These are phyloP conservation scores for Backusella morwellensis DNA, from an alignment of 192 early-diverging fungal species.

Conservation along the genomic window DNA sequence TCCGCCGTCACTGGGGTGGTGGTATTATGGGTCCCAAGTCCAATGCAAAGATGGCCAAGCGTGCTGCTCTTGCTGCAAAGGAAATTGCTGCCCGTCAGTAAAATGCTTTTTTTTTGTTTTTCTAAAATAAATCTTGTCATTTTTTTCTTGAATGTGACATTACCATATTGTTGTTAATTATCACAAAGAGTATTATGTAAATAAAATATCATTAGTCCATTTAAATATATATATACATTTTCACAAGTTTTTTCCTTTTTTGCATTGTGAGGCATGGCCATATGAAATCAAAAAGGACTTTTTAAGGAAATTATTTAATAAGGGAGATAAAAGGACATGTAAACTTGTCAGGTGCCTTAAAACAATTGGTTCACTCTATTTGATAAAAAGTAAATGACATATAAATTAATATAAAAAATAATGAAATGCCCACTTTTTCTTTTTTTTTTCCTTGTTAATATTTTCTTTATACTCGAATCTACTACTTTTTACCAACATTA, in stretches of 20 bases:
- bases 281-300: too few relatives aligned
- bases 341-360: background rate
- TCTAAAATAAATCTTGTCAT: background rate
- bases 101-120: background rate
- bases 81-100: conserved; percentile 45
- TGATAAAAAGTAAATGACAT: conserved; percentile 2
- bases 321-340: background rate
- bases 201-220: background rate
- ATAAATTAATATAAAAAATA: background rate
- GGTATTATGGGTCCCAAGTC: conserved; percentile 96
- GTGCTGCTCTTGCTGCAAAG: conserved; percentile 55
- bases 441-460: background rate
- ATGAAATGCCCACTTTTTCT: background rate
- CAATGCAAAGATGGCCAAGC: conserved; percentile 77
- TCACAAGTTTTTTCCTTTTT: background rate
- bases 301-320: background rate
- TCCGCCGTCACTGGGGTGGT: conserved; percentile 95
- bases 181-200: background rate
- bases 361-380: background rate
- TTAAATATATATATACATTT: background rate
- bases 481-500: too few relatives aligned
- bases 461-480: background rate
- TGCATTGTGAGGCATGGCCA: background rate
- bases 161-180: background rate
- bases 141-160: background rate